Conservation (phyloP, 139 green algal genomes). For the Ulvella scutata region DNA sequence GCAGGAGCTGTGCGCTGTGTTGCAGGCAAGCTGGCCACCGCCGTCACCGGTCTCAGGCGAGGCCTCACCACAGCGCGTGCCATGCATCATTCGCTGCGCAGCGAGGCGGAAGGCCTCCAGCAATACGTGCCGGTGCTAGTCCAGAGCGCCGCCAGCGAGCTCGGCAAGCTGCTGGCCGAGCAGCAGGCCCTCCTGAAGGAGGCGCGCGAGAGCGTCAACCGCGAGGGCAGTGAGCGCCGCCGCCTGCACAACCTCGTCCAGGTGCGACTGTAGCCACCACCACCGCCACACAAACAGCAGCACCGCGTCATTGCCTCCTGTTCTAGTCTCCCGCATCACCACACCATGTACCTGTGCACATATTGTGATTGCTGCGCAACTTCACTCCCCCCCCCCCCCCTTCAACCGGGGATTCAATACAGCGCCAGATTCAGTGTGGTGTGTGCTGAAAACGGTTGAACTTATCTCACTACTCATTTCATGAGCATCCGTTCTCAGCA, state of each 20-base stretch:
- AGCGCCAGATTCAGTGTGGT: no score
- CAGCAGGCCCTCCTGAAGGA: not conserved
- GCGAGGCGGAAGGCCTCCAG: slow-evolving; percentile 1
- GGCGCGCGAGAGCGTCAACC: not conserved
- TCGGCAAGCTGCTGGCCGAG: not conserved
- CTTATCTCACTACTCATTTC: not conserved
- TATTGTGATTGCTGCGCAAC: no score
- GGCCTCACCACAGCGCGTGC: not conserved
- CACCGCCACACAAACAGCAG: no score
- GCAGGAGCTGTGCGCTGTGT: no score
- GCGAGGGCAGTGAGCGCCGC: slow-evolving; percentile 22
- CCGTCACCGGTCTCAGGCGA: not conserved
- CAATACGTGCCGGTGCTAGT: not conserved
- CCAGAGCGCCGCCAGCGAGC: not conserved
- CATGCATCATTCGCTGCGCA: not conserved
- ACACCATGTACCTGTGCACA: no score
- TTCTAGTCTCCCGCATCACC: no score
- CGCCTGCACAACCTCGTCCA: slow-evolving; percentile 85
- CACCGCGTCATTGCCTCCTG: no score
- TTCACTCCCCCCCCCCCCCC: no score
- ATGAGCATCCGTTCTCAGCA: not conserved
- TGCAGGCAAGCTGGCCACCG: not conserved
- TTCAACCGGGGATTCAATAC: no score
- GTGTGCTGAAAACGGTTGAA: not conserved
- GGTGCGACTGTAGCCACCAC: no score